These are phyloP conservation scores for Forsythia viridissima DNA, from an alignment of 257 asterid species.

Conservation along the genomic window DNA sequence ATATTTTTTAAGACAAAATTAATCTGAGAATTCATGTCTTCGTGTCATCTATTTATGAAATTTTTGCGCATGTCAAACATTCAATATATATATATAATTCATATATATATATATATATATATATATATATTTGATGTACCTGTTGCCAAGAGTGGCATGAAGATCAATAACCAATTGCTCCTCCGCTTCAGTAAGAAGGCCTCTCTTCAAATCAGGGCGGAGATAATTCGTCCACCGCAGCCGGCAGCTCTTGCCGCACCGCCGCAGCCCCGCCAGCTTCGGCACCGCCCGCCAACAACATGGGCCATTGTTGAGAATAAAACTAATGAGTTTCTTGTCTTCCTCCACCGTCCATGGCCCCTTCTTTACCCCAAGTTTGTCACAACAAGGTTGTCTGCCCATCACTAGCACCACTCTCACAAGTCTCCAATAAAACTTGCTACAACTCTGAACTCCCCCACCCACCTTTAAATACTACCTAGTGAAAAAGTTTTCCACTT, in stretches of 20 bases:
- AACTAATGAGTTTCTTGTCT: constrained; percentile 80
- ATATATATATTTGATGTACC: constrained; percentile 49
- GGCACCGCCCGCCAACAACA: constrained; percentile 99
- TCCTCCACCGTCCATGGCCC: constrained; percentile 99
- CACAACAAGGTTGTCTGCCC: constrained; percentile 98
- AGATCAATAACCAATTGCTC: constrained; percentile 89
- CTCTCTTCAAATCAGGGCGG: constrained; percentile 95
- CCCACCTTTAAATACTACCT: constrained; percentile 74
- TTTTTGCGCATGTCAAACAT: not conserved
- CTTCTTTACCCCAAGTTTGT: constrained; percentile 91
- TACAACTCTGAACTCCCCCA: constrained; percentile 39
- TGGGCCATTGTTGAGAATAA: constrained; percentile 84
- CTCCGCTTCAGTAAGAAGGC: constrained; percentile 82
- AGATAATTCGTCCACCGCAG: constrained; percentile 97
- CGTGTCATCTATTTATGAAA: not conserved
- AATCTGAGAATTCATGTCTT: not conserved
- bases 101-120: too few relatives aligned
- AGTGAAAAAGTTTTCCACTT: constrained; percentile 26
- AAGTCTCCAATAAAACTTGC: not conserved
- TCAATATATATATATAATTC: too few relatives aligned
- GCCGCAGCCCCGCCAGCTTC: constrained; percentile 93
- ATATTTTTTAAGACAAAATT: not conserved
- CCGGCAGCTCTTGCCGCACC: constrained; percentile 96
- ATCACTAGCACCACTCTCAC: constrained; percentile 29
- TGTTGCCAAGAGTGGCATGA: constrained; percentile 89